Conservation (phyloP, 2,329 filamentous ascomycete genomes). For the Camillea tinctor region DNA sequence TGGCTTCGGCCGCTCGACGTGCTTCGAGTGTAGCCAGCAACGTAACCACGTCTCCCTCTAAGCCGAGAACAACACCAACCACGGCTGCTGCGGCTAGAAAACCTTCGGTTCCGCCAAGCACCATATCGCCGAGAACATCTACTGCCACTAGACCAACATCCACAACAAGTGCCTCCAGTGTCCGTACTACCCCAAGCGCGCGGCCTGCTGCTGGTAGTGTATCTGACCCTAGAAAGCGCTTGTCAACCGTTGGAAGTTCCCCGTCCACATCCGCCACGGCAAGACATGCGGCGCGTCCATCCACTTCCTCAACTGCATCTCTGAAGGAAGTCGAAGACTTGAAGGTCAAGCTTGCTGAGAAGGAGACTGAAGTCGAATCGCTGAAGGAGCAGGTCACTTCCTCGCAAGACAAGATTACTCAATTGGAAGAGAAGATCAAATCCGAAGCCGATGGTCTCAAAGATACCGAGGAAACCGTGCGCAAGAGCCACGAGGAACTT, state of each 20-base stretch:
- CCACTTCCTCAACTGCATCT: slow-evolving; percentile 35
- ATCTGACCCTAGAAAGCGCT: slow-evolving; percentile 55
- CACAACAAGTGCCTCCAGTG: slow-evolving; percentile 31
- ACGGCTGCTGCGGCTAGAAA: slow-evolving; percentile 35
- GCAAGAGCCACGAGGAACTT: slow-evolving; percentile 44
- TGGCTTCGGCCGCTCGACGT: slow-evolving; percentile 41
- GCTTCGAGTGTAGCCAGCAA: slow-evolving; percentile 44
- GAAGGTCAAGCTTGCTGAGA: slow-evolving; percentile 57
- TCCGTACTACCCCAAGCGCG: slow-evolving; percentile 30
- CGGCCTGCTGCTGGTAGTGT: slow-evolving; percentile 37
- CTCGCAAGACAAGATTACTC: slow-evolving; percentile 54
- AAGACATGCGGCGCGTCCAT: slow-evolving; percentile 44
- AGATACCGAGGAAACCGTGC: slow-evolving; percentile 40
- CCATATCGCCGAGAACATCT: slow-evolving; percentile 33
- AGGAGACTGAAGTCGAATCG: slow-evolving; percentile 56
- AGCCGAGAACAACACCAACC: slow-evolving; percentile 35
- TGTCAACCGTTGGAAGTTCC: slow-evolving; percentile 49
- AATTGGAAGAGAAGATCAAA: slow-evolving; percentile 52
- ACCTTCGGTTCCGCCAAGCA: slow-evolving; percentile 23
- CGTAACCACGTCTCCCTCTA: slow-evolving; percentile 32
- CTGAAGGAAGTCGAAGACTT: slow-evolving; percentile 60
- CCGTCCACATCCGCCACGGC: slow-evolving; percentile 37
- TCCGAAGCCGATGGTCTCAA: slow-evolving; percentile 37
- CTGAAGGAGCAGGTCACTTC: slow-evolving; percentile 56
- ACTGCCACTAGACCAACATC: slow-evolving; percentile 38